phyloP scores from a whole-genome alignment of 164 flowering plant genomes.

The Magnolia officinalis region DNA sequence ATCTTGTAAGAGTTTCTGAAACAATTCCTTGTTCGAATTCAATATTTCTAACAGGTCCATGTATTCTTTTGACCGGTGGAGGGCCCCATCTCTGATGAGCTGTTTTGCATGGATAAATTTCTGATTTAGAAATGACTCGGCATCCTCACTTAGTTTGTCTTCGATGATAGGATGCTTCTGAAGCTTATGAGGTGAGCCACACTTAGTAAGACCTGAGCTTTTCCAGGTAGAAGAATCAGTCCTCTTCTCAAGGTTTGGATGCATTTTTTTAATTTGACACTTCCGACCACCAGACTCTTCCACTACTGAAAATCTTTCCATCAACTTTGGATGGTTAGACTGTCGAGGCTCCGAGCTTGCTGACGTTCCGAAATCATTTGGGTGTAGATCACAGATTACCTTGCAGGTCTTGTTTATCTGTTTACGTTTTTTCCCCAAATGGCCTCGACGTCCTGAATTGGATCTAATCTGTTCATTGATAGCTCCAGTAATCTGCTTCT shows the following conservation, averaged over 20 bases:
- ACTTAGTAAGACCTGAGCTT: constrained; percentile 16
- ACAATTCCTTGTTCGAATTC: constrained; percentile 49
- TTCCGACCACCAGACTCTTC: constrained; percentile 45
- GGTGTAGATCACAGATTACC: constrained; percentile 31
- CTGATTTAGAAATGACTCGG: constrained; percentile 50
- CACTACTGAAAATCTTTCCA: constrained; percentile 25
- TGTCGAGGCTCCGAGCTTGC: constrained; percentile 23
- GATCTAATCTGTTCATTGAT: constrained; percentile 12
- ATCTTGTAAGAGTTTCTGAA: constrained; percentile 47
- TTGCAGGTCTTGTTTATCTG: constrained; percentile 26
- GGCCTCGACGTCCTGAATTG: constrained; percentile 22
- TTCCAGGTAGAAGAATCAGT: constrained; percentile 20
- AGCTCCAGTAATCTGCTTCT: constrained; percentile 21
- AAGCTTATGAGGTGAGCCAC: constrained; percentile 8
- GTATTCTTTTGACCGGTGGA: constrained; percentile 43
- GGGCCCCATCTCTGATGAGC: constrained; percentile 31
- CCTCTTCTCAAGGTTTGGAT: constrained; percentile 7
- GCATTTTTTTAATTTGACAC: constrained; percentile 11
- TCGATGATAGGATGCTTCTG: constrained; percentile 29
- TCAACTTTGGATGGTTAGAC: constrained; percentile 16
- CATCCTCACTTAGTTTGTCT: constrained; percentile 52
- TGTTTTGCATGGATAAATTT: constrained; percentile 36
- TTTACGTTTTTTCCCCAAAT: constrained; percentile 21
- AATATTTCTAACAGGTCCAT: constrained; percentile 56
- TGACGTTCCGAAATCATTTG: constrained; percentile 23